Evolutionary conservation across 75 land plant species (phyloP), one percentile per base, ranked within the genome.

Genomic region (Ceratopteris richardii): DNA sequence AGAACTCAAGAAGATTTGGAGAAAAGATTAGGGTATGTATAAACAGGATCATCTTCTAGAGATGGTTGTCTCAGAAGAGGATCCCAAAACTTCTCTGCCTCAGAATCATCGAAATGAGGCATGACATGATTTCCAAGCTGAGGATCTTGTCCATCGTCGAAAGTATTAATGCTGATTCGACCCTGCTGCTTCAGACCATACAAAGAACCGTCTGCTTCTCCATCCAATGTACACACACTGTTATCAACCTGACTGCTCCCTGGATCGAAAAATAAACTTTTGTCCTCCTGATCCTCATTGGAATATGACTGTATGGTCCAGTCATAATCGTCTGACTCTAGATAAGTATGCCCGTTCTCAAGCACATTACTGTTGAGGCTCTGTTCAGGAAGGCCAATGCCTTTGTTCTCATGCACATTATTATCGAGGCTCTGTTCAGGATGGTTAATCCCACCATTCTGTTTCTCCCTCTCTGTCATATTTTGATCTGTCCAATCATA

Each of bases 1-100:
- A n/a, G n/a, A n/a, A n/a, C n/a, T n/a, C n/a, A n/a, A 40, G 50
- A 52, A 52, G 54, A 28, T 24, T 52, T 52, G 16, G 54, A 52
- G 29, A 82, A 82, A 23, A 82, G 57, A 46, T 78, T 78, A 14
- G 85, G 81, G 29, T 82, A 82, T 17, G 80, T 65, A 28, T 66
- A 72, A 54, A 68, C 67, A 31, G 77, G 54, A 11, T 82, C 85
- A 42, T 82, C 79, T 7, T 82, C 85, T 66, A 75, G 51, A 0
- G 81, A 82, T 40, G 70, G 20, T 12, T 58, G 57, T 37, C 81
- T 62, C 59, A 57, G 78, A 30, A 72, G 68, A 26, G 53, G 68
- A 3, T 33, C 37, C 37, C 7, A 33, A 4, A 9, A 57, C 7
- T 29, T 21, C 26, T 14, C 28, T 4, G 47, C 4, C 50, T 46